phyloP scores from a whole-genome alignment of 768 basidiomycete species.

The Serendipita sp. region DNA sequence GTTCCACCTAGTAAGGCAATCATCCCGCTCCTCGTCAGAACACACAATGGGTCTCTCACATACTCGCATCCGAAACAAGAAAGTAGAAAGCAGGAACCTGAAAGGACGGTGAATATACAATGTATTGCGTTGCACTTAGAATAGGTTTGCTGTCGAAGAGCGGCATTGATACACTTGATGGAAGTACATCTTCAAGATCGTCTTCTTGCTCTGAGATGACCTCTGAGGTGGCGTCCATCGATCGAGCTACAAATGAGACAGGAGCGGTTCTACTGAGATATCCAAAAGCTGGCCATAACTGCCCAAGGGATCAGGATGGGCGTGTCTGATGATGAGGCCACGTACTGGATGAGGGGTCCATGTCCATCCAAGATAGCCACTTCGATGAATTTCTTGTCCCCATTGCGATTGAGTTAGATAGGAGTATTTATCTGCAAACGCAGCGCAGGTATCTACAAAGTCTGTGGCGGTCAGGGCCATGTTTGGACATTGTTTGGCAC shows the following conservation, averaged over 20 bases:
- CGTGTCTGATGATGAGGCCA: neutral
- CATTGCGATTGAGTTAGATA: neutral
- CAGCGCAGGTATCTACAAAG: neutral
- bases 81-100: conserved; percentile 78
- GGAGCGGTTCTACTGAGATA: conserved; percentile 28
- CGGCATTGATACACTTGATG: conserved; percentile 7
- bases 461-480: neutral
- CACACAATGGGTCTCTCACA: conserved; percentile 21
- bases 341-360: conserved; percentile 49
- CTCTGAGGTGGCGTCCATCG: too few species aligned
- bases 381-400: neutral
- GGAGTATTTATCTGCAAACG: conserved; percentile 1
- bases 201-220: conserved; percentile 4
- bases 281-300: conserved; percentile 28
- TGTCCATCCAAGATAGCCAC: conserved; percentile 29
- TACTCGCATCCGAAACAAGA: conserved; percentile 48
- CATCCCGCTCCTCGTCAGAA: neutral
- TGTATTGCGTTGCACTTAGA: conserved; percentile 43
- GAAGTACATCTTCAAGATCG: neutral
- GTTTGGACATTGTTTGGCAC: neutral
- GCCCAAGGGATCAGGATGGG: neutral
- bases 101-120: conserved; percentile 66
- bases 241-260: neutral
- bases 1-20: conserved; percentile 37
- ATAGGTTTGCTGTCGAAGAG: conserved; percentile 9